These are phyloP conservation scores for Dacryopinax spathularia DNA, from an alignment of 768 basidiomycete genomes.

Conservation along the genomic window DNA sequence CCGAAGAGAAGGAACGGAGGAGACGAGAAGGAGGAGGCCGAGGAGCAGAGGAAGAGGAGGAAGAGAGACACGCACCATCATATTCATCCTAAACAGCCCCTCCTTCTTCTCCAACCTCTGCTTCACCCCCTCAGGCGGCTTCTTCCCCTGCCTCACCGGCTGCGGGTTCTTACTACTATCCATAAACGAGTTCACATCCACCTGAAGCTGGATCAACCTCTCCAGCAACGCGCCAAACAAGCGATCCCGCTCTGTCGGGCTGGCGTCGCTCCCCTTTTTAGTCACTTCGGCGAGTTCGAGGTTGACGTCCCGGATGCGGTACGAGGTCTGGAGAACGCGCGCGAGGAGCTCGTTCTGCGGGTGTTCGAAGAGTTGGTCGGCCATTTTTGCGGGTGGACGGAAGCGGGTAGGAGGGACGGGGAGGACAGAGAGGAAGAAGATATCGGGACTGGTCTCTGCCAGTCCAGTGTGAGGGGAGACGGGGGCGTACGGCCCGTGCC, in stretches of 20 bases:
- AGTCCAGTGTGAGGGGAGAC: slow-evolving; percentile 47
- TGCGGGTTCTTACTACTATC: slow-evolving; percentile 92
- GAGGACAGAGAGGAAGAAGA: slow-evolving; percentile 92
- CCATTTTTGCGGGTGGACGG: slow-evolving; percentile 83
- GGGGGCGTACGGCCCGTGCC: slow-evolving; percentile 72
- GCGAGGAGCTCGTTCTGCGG: slow-evolving; percentile 85
- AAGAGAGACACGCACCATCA: slow-evolving; percentile 62
- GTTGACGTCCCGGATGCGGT: slow-evolving; percentile 65
- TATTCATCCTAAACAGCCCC: slow-evolving; percentile 91
- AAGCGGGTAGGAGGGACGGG: slow-evolving; percentile 90
- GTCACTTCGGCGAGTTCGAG: slow-evolving; percentile 46
- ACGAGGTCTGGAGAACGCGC: slow-evolving; percentile 64
- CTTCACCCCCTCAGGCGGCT: slow-evolving; percentile 87
- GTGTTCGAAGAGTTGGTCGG: slow-evolving; percentile 87
- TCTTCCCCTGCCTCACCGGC: slow-evolving; percentile 69
- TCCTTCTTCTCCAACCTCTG: slow-evolving; percentile 98
- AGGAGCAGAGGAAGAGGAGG: slow-evolving; percentile 3
- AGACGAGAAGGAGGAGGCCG: neutral
- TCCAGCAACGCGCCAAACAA: slow-evolving; percentile 61
- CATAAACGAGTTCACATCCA: slow-evolving; percentile 92
- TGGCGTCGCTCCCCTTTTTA: slow-evolving; percentile 33
- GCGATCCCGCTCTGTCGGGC: slow-evolving; percentile 35
- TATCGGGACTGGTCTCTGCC: slow-evolving; percentile 61
- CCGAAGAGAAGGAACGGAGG: neutral
- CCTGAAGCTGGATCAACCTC: slow-evolving; percentile 73